Evolutionary conservation across 148 eudicot genomes (phyloP), one percentile per base, ranked within the genome.

Genomic region (Rhododendron vialii): DNA sequence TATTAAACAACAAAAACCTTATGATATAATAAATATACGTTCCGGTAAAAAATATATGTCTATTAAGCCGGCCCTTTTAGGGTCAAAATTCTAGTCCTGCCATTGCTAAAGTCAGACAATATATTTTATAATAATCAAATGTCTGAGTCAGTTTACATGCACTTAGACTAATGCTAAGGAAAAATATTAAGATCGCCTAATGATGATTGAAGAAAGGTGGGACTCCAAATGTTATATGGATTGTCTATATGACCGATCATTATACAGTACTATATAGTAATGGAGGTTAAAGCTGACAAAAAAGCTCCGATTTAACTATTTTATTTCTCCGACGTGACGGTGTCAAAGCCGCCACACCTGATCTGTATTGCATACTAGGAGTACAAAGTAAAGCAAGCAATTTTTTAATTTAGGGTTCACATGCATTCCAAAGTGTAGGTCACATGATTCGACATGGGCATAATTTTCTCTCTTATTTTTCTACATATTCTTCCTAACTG

Each of bases 401-500:
- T 71, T 47, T 47, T 71, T 71, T 33, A 9, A 83, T 69, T 28
- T 69, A 47, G 43, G 26, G 33, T 55, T 75, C 86, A 84, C 81
- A 75, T 84, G 86, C 81, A 75, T 84, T 73, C 78, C 65, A 53
- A 75, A 84, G 86, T 84, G 86, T 75, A 74, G 80, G 45, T 84
- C 86, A 84, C 86, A 74, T 84, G 85, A 84, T 78, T 80, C 61
- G 10, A 50, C 24, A 50, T 50, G 82, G 81, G 55, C 35, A 26
- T 41, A 41, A 22, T 17, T 17, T 38, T 41, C 4, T 41, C 50
- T 24, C 7, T 80, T 48, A 73, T 84, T 48, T 17, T 35, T 84
- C 41, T 80, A 24, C 26, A 20, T 45, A 48, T 45, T 83, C 33
- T 75, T 71, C 61, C n/a, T 30, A 73, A 84, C 38, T 17, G 79